Conservation (phyloP, 75 land plant genomes). For the Chamaecyparis obtusa region DNA sequence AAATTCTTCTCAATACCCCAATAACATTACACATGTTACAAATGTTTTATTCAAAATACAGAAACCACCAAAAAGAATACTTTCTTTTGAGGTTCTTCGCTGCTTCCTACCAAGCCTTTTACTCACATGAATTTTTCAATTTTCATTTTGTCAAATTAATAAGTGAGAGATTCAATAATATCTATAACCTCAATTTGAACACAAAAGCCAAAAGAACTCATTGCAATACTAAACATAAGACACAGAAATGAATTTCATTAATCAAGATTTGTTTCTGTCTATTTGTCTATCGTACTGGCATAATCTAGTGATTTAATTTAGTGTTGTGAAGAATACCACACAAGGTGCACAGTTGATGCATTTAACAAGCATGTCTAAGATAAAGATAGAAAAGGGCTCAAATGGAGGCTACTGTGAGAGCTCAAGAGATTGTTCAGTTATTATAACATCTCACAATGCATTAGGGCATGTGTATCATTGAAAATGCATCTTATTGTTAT, state of each 20-base stretch:
- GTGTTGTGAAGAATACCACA: not conserved
- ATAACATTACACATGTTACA: not conserved
- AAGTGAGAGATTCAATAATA: not conserved
- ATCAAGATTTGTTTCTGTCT: not conserved
- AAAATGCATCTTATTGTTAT: too few relatives aligned
- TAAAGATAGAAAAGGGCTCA: not conserved
- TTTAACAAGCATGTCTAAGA: not conserved
- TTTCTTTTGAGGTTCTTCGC: not conserved
- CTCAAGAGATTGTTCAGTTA: not conserved
- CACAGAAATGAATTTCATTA: too few relatives aligned
- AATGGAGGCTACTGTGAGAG: not conserved
- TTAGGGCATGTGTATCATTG: not conserved
- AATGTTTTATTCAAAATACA: not conserved
- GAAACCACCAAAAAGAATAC: not conserved
- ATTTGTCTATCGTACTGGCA: not conserved
- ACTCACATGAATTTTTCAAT: not conserved
- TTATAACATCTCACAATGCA: not conserved
- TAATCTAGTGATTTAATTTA: not conserved
- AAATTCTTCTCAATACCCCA: not conserved
- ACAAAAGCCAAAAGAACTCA: not conserved
- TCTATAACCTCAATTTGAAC: not conserved
- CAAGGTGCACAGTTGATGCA: not conserved
- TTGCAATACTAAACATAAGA: not conserved
- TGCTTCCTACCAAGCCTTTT: not conserved
- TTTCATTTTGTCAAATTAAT: not conserved